phyloP scores from a whole-genome alignment of 306 rosid species.

The Abrus precatorius region DNA sequence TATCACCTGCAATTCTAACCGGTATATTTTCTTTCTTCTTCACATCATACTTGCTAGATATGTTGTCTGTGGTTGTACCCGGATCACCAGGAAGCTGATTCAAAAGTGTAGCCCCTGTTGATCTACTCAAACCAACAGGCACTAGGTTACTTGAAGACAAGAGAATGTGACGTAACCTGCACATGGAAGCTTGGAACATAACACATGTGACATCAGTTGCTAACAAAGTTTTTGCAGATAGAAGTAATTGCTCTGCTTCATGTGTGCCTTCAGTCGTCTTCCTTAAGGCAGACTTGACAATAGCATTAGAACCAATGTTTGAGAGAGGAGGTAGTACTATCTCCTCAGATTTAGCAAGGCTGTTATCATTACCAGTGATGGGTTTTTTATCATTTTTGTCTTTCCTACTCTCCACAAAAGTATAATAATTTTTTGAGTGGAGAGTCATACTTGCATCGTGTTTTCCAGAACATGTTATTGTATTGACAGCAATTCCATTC shows the following conservation, averaged over 20 bases:
- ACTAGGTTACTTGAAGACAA: slow-evolving; percentile 70
- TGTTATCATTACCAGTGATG: slow-evolving; percentile 50
- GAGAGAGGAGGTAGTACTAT: slow-evolving; percentile 60
- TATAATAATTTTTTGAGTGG: slow-evolving; percentile 72
- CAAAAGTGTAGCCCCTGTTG: slow-evolving; percentile 60
- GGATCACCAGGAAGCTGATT: slow-evolving; percentile 78
- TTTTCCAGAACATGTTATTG: slow-evolving; percentile 62
- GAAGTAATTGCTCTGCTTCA: slow-evolving; percentile 67
- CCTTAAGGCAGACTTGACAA: slow-evolving; percentile 61
- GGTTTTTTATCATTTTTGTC: slow-evolving; percentile 65
- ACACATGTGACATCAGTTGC: slow-evolving; percentile 90
- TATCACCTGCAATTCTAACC: slow-evolving; percentile 91
- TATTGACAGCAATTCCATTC: slow-evolving; percentile 58
- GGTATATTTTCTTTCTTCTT: slow-evolving; percentile 93
- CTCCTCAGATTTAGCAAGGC: slow-evolving; percentile 64
- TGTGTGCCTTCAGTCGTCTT: slow-evolving; percentile 67
- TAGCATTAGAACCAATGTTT: slow-evolving; percentile 65
- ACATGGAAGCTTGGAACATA: slow-evolving; percentile 87
- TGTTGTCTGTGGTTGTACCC: slow-evolving; percentile 68
- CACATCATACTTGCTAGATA: slow-evolving; percentile 74
- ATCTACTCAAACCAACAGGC: slow-evolving; percentile 67
- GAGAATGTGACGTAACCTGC: slow-evolving; percentile 83
- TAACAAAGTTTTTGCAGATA: slow-evolving; percentile 73
- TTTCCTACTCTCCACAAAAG: slow-evolving; percentile 72
- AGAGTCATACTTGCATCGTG: slow-evolving; percentile 55